Base-by-base conservation (phyloP, 495 filamentous ascomycete species). In the Xylaria nigripes region DNA sequence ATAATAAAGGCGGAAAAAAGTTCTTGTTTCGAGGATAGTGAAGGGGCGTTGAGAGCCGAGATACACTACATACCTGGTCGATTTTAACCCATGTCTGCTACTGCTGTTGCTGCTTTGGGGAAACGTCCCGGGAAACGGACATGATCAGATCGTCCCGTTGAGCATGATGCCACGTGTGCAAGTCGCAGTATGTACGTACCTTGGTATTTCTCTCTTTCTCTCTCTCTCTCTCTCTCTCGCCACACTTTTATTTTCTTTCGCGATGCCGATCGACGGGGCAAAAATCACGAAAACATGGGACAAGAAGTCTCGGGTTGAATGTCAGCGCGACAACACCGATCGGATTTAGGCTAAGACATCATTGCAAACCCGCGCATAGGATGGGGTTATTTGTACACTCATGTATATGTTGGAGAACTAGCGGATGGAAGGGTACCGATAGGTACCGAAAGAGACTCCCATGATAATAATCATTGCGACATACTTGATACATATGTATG, bases 81-180 rank as follows among this genome's bases (percentile, higher is more conserved):
- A 29, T 24, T 23, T 45, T 29, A 45, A 30, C 13, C 21, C 38
- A 29, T 19, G 30, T 46, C 50, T 24, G 29, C n/a, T n/a, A n/a
- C n/a, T n/a, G n/a, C n/a, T 4, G 25, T 3, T 29, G 3, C 25
- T 9, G 3, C 25, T 48, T 54, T 54, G 40, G 44, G 44, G 51
- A 47, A 47, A 54, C 25, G 24, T 22, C 51, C 30, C 32, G 46
- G 45, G 24, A 36, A 34, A 34, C 52, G 52, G 52, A 48, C 48
- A 38, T 30, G 34, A 50, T 13, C 38, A 36, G 46, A 55, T 55
- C 45, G 36, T 45, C 53, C 45, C 45, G 45, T 45, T 25, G 45
- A 48, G n/a, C 18, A 44, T 12, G 23, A 48, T 38, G 52, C 52
- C 52, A 55, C 53, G 53, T 55, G 52, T 55, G 53, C 19, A 46